Conservation (phyloP, 768 basidiomycete genomes). For the Psilocybe cyanescens region DNA sequence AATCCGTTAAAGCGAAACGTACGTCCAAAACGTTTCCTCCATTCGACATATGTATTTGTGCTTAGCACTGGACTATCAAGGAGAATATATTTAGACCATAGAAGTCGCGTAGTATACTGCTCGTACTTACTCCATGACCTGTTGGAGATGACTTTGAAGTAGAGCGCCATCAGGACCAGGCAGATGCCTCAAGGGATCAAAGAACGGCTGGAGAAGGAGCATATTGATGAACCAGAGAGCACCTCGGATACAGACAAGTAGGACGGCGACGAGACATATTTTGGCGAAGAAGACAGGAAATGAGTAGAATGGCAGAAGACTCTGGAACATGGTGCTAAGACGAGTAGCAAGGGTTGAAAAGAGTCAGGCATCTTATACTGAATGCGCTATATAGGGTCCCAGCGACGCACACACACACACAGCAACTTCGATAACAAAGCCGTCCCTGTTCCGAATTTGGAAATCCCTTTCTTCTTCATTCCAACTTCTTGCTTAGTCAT, state of each 20-base stretch:
- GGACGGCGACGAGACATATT: slow-evolving; percentile 29
- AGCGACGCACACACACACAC: background rate
- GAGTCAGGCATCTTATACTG: background rate
- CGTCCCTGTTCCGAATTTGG: slow-evolving; percentile 16
- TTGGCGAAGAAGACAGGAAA: slow-evolving; percentile 18
- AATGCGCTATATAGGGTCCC: background rate
- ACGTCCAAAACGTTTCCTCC: slow-evolving; percentile 48
- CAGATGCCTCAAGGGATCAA: slow-evolving; percentile 50
- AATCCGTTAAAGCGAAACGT: slow-evolving; percentile 60
- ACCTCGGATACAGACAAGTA: slow-evolving; percentile 38
- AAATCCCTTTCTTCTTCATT: slow-evolving; percentile 24
- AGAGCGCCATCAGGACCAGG: slow-evolving; percentile 49
- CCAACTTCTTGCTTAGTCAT: background rate
- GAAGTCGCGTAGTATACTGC: background rate
- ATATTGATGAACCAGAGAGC: slow-evolving; percentile 45
- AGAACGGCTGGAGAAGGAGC: slow-evolving; percentile 45
- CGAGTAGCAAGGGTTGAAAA: background rate
- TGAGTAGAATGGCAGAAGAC: background rate
- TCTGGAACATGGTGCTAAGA: slow-evolving; percentile 2
- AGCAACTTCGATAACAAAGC: slow-evolving; percentile 9
- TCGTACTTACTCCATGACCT: slow-evolving; percentile 48
- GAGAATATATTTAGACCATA: slow-evolving; percentile 1
- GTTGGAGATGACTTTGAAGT: slow-evolving; percentile 47
- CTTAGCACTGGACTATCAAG: slow-evolving; percentile 45
- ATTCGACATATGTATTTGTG: slow-evolving; percentile 42